Base-by-base conservation (phyloP, 371 early-diverging fungal genomes). In the Massospora cicadina region DNA sequence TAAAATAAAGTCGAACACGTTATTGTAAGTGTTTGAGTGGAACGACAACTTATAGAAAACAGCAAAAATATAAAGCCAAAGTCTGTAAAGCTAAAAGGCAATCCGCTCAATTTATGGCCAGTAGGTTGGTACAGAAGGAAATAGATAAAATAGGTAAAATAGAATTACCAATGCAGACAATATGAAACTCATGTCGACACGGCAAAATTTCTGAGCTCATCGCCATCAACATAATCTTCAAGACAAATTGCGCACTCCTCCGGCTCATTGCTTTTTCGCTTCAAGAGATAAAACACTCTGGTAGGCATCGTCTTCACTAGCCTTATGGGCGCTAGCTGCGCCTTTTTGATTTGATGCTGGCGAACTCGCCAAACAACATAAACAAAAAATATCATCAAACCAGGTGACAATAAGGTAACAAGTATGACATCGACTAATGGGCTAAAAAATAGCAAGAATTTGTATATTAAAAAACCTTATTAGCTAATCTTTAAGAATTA, bases 191-290 rank as follows among this genome's bases (percentile, higher is more conserved):
- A 72, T 98, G 98, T 33, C 75, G 74, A 73, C 98, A 98, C 0
- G 88, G 88, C 60, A 98, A 73, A 7, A 83, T 75, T n/a, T 5
- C 96, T 72, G 32, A 96, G 70, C 60, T 81, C 76, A 28, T 90
- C 89, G 2, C 82, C 87, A 30, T 83, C 82, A 30, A 76, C 74
- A 74, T 87, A 97, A 61, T 89, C 90, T 29, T 91, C 91, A 65
- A 97, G 74, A 75, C 98, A 98, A 58, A 98, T 91, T 26, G 87
- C 87, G 72, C 98, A 98, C 53, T 86, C 86, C 30, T 81, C 80
- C 21, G 83, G 78, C 43, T 87, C 90, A 58, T 78, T 76, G 54
- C 75, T 77, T 60, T 70, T 66, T n/a, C 68, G 55, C 55, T 86
- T 84, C 61, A 81, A 73, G 13, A 69, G 67, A 59, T 70, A 76